Evolutionary conservation across 345 rosid genomes (phyloP).

Genomic region (Populus tremula): DNA sequence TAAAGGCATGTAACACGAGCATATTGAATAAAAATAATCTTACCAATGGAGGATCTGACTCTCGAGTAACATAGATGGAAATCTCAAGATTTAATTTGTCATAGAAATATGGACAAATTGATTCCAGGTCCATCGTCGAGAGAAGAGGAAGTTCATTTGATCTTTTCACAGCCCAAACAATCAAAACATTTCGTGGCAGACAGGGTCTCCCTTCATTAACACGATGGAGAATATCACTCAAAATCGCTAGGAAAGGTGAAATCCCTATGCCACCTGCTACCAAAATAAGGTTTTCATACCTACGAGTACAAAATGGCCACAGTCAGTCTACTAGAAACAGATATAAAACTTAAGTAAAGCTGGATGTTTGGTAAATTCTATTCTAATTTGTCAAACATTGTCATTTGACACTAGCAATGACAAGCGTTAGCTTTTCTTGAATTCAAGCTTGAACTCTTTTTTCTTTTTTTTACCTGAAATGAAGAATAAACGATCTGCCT

Average conservation of each 20-base stretch:
- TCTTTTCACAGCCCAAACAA: constrained; percentile 78
- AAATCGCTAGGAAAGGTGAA: constrained; percentile 79
- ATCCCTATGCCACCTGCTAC: constrained; percentile 96
- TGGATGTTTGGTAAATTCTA: not conserved
- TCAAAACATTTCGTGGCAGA: constrained; percentile 56
- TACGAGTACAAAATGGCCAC: constrained; percentile 20
- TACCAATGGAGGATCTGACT: constrained; percentile 67
- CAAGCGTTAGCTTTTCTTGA: no score
- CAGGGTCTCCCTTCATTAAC: constrained; percentile 61
- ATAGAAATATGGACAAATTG: constrained; percentile 54
- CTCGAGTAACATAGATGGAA: constrained; percentile 65
- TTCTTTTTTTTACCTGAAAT: no score
- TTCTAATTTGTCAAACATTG: not conserved
- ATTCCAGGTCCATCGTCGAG: constrained; percentile 51
- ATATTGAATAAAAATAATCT: constrained; percentile 11
- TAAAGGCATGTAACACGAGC: not conserved
- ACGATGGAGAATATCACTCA: constrained; percentile 75
- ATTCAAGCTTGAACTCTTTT: no score
- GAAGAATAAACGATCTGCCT: no score
- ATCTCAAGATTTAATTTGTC: constrained; percentile 56
- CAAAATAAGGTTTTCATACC: constrained; percentile 78
- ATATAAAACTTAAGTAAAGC: not conserved
- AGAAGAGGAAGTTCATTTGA: constrained; percentile 79
- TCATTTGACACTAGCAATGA: no score
- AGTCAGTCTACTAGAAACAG: not conserved